Evolutionary conservation across 257 asterid species (phyloP), one percentile per base, ranked within the genome.

Genomic region (Solanum pinnatisectum): DNA sequence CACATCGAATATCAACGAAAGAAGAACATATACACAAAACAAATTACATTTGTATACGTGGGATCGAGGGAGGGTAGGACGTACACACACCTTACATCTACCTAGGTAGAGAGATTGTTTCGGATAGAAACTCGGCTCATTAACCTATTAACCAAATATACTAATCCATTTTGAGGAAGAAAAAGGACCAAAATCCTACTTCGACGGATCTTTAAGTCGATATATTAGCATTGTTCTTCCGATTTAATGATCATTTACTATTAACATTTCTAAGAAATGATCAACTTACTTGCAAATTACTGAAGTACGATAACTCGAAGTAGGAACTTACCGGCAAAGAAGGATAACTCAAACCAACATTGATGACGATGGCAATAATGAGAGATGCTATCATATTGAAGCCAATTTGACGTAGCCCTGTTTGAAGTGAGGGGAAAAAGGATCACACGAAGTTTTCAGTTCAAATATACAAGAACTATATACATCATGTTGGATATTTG

Each of bases 341-440:
- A 6, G 95, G 93, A 83, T 97, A 97, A 83, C 98, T 97, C 87
- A 96, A 67, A 8, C 68, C 94, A 59, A 92, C 77, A 46, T 97
- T 92, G 79, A 97, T 94, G 90, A 89, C 33, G 1, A 93, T 16
- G 0, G 98, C 96, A 13, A 93, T 20, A 9, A 95, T 11, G 37
- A 95, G 84, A 72, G 99, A 95, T 8, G 89, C 90, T 25, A 95
- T 86, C 89, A 94, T 86, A 73, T 96, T 96, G 93, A 95, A 97
- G 25, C 98, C 98, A 4, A 97, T 74, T 87, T 90, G 95, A 46
- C 98, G 95, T 65, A 91, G 87, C 6, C 98, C 98, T 94, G 88
- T 82, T 77, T 13, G 13, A 77, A 22, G 68, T 59, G 13, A 1
- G 27, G 25, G 0, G n/a, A 3, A 59, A 2, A 4, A 44, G 85